Conservation (phyloP, 2,329 filamentous ascomycete species). For the Fusarium sp. region DNA sequence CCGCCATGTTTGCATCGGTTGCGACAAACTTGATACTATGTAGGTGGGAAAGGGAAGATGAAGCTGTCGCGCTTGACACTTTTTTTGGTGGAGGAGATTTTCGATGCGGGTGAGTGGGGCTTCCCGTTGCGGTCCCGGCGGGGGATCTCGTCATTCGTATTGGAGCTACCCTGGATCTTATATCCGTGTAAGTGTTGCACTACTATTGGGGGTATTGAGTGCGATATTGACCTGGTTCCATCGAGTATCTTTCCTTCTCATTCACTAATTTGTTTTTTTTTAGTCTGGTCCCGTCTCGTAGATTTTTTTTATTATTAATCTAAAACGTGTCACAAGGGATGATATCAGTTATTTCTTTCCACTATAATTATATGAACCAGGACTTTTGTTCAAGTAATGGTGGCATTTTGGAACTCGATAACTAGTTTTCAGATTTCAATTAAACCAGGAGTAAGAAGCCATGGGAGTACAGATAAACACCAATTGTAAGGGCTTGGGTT, state of each 20-base stretch:
- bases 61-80: conserved; percentile 21
- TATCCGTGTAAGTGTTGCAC: not conserved
- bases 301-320: too few relatives aligned
- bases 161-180: conserved; percentile 29
- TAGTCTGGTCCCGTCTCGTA: not conserved
- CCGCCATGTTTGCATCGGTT: conserved; percentile 52
- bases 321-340: too few relatives aligned
- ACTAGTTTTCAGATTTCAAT: too few relatives aligned
- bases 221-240: too few relatives aligned
- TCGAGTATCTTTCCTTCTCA: too few relatives aligned
- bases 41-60: conserved; percentile 3
- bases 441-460: too few relatives aligned
- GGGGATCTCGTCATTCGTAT: conserved; percentile 21
- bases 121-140: conserved; percentile 40
- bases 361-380: too few relatives aligned
- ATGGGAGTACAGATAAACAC: too few relatives aligned
- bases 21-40: conserved; percentile 26
- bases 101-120: conserved; percentile 39
- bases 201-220: not conserved
- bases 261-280: not conserved
- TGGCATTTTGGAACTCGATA: too few relatives aligned
- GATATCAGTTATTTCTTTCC: too few relatives aligned
- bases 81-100: conserved; percentile 41
- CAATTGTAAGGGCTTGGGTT: too few relatives aligned
- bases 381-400: too few relatives aligned